A percentile compares a stretch with the other conserved stretches of the same genome.
These are phyloP conservation scores for Mycena kentingensis DNA, from an alignment of 768 basidiomycete species.

Conservation along the genomic window DNA sequence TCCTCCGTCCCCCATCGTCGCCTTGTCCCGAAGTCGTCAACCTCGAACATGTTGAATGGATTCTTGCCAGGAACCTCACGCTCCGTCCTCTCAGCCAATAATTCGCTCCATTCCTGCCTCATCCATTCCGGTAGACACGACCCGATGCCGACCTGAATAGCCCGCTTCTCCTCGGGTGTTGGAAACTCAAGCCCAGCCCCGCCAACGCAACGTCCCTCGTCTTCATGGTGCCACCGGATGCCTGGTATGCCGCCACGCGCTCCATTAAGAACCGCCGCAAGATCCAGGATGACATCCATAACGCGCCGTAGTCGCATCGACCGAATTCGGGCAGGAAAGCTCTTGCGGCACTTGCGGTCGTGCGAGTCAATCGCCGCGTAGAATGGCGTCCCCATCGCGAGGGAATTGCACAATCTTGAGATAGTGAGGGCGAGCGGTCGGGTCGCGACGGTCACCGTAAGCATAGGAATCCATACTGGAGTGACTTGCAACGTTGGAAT, in stretches of 20 bases:
- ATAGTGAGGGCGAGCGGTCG: slow-evolving; percentile 42
- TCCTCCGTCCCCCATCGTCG: neutral
- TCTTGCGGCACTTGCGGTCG: slow-evolving; percentile 36
- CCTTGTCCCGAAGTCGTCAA: slow-evolving; percentile 25
- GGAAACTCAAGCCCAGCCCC: slow-evolving; percentile 40
- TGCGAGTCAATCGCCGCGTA: slow-evolving; percentile 32
- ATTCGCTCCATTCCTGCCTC: slow-evolving; percentile 23
- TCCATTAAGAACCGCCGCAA: slow-evolving; percentile 36
- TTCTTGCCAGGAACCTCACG: slow-evolving; percentile 9
- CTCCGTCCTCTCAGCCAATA: slow-evolving; percentile 20
- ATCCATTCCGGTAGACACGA: slow-evolving; percentile 31
- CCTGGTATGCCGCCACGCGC: slow-evolving; percentile 40
- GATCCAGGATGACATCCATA: slow-evolving; percentile 29
- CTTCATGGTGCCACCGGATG: slow-evolving; percentile 32
- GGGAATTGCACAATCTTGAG: slow-evolving; percentile 33
- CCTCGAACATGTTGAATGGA: slow-evolving; percentile 28
- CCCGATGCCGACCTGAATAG: slow-evolving; percentile 38
- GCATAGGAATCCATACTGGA: slow-evolving; percentile 43
- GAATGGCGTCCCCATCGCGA: slow-evolving; percentile 38
- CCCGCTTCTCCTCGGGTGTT: slow-evolving; percentile 32
- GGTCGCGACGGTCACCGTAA: slow-evolving; percentile 44
- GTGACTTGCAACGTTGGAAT: slow-evolving; percentile 26
- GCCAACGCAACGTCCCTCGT: slow-evolving; percentile 36
- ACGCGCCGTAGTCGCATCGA: slow-evolving; percentile 38
- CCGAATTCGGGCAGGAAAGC: slow-evolving; percentile 36